These are phyloP conservation scores for Penicillium coffeae DNA, from an alignment of 495 filamentous ascomycete genomes.

Conservation along the genomic window DNA sequence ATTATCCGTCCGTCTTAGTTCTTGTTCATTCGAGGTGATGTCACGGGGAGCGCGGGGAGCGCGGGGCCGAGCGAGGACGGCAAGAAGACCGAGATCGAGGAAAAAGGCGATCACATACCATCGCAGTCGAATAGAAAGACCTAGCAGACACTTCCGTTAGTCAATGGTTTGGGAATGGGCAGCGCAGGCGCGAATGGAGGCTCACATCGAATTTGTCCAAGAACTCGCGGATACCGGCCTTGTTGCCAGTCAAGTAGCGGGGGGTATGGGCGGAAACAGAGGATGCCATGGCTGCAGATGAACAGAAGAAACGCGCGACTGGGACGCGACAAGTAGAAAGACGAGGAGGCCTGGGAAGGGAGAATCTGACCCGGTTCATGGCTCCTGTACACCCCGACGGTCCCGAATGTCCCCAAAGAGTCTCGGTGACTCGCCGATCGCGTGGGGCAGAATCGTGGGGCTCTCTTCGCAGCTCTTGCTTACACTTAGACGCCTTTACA, in stretches of 20 bases:
- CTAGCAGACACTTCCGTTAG: constrained; percentile 39
- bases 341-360: not conserved
- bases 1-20: constrained; percentile 21
- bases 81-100: constrained; percentile 10
- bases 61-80: not conserved
- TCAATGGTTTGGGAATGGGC: not conserved
- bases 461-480: not conserved
- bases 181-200: constrained; percentile 16
- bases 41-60: not conserved
- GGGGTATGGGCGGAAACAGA: constrained; percentile 38
- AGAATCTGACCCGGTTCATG: constrained; percentile 4
- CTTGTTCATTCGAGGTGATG: constrained; percentile 8
- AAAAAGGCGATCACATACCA: constrained; percentile 54
- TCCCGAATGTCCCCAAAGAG: constrained; percentile 9
- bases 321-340: not conserved
- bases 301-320: not conserved
- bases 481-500: no score
- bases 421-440: constrained; percentile 19
- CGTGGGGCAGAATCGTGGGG: constrained; percentile 10
- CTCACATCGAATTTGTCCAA: constrained; percentile 87
- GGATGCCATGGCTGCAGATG: constrained; percentile 15
- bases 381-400: constrained; percentile 13
- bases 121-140: constrained; percentile 96
- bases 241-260: constrained; percentile 78
- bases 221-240: constrained; percentile 70